phyloP scores from a whole-genome alignment of 306 rosid species.

The Acmispon strigosus region DNA sequence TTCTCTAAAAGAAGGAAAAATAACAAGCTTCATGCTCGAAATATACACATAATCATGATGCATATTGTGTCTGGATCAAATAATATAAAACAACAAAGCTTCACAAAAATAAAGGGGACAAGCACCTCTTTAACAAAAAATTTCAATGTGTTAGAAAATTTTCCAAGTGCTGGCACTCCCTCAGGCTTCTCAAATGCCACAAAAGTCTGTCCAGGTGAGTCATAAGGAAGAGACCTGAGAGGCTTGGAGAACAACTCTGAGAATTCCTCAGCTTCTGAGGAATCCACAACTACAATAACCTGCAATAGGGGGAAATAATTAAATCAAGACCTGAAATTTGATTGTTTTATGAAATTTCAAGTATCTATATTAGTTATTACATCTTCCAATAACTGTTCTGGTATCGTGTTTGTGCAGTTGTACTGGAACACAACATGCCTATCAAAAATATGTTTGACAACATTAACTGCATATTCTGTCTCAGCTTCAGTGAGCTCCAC shows the following conservation, averaged over 20 bases:
- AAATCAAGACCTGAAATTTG: constrained; percentile 5
- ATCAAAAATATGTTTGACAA: constrained; percentile 83
- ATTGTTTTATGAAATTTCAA: neutral
- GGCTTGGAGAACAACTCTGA: constrained; percentile 68
- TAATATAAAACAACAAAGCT: neutral
- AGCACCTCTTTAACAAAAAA: constrained; percentile 88
- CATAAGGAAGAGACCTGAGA: constrained; percentile 87
- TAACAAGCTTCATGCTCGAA: constrained; percentile 15
- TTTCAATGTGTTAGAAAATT: constrained; percentile 68
- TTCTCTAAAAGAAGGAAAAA: constrained; percentile 1
- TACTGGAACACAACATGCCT: constrained; percentile 90
- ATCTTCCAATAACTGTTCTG: constrained; percentile 86
- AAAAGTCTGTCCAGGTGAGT: constrained; percentile 89
- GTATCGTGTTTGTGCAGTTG: constrained; percentile 97
- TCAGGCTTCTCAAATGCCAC: constrained; percentile 94
- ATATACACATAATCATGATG: neutral
- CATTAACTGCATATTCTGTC: constrained; percentile 96
- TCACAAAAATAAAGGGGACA: neutral
- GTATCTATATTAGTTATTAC: constrained; percentile 35
- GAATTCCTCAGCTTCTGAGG: constrained; percentile 88
- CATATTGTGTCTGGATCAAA: neutral
- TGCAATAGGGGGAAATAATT: constrained; percentile 34
- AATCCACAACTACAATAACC: constrained; percentile 79
- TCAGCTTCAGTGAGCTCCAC: constrained; percentile 98
- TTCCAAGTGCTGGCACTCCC: constrained; percentile 68